A percentile compares a stretch with the other conserved stretches of the same genome.
Conservation (phyloP, 116 monocot genomes). For the Iris pallida region DNA sequence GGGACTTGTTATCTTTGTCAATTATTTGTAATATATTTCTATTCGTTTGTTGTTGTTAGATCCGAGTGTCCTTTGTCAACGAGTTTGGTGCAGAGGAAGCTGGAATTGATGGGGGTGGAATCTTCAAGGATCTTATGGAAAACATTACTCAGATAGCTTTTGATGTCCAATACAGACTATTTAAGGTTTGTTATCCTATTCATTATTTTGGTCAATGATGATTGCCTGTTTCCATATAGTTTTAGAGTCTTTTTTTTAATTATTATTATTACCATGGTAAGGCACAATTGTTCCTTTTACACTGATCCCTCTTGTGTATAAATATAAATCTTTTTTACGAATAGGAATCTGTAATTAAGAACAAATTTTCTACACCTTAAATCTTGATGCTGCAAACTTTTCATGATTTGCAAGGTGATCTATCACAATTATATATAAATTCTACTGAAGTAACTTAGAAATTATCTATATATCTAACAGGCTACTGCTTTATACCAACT, state of each 20-base stretch:
- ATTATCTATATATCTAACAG: too few relatives aligned
- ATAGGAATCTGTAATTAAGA: too few relatives aligned
- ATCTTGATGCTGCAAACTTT: too few relatives aligned
- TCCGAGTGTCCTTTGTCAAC: conserved; percentile 85
- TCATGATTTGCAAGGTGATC: too few relatives aligned
- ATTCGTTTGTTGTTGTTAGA: conserved; percentile 32
- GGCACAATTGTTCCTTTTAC: too few relatives aligned
- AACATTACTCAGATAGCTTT: conserved; percentile 82
- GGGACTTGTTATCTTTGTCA: not conserved
- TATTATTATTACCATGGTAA: not conserved
- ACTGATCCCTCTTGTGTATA: too few relatives aligned
- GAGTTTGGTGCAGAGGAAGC: conserved; percentile 98
- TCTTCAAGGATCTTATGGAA: conserved; percentile 99
- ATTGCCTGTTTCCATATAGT: too few relatives aligned
- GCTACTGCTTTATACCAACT: too few relatives aligned
- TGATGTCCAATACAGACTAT: conserved; percentile 92
- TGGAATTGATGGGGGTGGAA: conserved; percentile 99
- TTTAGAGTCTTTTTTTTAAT: not conserved
- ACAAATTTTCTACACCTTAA: too few relatives aligned
- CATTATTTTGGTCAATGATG: not conserved
- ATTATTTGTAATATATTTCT: not conserved
- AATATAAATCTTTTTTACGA: too few relatives aligned
- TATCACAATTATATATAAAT: too few relatives aligned
- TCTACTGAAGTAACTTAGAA: too few relatives aligned
- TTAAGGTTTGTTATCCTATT: conserved; percentile 58